Evolutionary conservation across 2,329 filamentous ascomycete genomes (phyloP).

Genomic region (Aquanectria penicillioides): DNA sequence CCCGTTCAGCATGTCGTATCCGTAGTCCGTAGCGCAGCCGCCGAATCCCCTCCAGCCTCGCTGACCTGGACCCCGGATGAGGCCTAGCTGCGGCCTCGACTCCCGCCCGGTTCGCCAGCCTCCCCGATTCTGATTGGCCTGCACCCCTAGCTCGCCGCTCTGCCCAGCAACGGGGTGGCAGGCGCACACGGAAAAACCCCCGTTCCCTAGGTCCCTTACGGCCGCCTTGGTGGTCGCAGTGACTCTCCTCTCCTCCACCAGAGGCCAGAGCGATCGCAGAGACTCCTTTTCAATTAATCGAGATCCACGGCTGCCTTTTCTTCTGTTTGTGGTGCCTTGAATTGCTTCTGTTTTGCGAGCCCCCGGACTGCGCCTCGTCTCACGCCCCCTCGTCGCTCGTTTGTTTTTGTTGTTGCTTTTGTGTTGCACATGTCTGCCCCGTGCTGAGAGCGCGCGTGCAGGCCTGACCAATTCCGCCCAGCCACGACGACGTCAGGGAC

Average conservation of each 20-base stretch:
- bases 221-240: constrained; percentile 17
- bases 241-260: constrained; percentile 19
- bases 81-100: constrained; percentile 23
- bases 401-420: constrained; percentile 27
- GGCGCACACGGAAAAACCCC: constrained; percentile 37
- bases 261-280: constrained; percentile 12
- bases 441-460: constrained; percentile 29
- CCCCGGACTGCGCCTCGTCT: not conserved
- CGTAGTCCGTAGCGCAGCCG: too few relatives aligned
- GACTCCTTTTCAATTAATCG: not conserved
- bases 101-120: constrained; percentile 14
- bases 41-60: too few relatives aligned
- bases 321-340: not conserved
- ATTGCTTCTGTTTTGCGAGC: not conserved
- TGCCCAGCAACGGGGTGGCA: constrained; percentile 8
- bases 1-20: too few relatives aligned
- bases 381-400: not conserved
- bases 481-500: constrained; percentile 33
- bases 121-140: constrained; percentile 18
- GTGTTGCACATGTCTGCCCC: constrained; percentile 21
- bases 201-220: constrained; percentile 31
- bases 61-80: constrained; percentile 14
- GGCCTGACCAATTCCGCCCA: constrained; percentile 35
- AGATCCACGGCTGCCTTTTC: not conserved
- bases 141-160: not conserved